Evolutionary conservation across 139 green algal species (phyloP).

Genomic region (Micromonas commoda): DNA sequence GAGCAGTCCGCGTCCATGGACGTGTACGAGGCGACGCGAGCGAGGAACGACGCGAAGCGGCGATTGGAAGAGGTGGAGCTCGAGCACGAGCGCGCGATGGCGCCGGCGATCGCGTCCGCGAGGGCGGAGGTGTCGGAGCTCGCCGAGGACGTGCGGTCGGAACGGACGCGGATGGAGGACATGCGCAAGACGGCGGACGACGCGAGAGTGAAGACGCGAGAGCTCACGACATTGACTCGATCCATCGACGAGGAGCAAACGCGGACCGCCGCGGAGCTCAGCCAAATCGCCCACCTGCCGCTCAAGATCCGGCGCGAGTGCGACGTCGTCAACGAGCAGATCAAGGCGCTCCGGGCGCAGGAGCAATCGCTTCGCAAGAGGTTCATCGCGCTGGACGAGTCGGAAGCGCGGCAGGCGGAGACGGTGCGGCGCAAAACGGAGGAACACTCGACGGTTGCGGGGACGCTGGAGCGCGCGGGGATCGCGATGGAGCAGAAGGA

Average conservation of each 20-base stretch:
- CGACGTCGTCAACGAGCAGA: background rate
- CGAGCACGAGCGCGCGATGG: slow-evolving; percentile 37
- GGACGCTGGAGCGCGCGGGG: background rate
- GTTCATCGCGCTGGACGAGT: slow-evolving; percentile 17
- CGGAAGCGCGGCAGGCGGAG: slow-evolving; percentile 5
- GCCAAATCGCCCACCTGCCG: background rate
- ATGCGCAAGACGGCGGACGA: slow-evolving; percentile 7
- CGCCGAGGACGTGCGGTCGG: background rate
- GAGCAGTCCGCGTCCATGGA: slow-evolving; percentile 61
- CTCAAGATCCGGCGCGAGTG: background rate
- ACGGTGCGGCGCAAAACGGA: slow-evolving; percentile 15
- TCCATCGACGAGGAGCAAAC: too few species aligned
- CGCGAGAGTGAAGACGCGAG: slow-evolving; percentile 20
- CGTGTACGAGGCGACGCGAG: slow-evolving; percentile 45
- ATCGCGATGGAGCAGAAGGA: slow-evolving; percentile 16
- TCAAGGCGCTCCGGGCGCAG: background rate
- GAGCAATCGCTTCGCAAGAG: background rate
- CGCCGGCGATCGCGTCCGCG: background rate
- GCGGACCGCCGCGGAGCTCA: too few species aligned
- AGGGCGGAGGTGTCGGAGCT: slow-evolving; percentile 16
- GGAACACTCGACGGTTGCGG: background rate
- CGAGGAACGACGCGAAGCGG: slow-evolving; percentile 45
- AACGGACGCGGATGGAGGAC: slow-evolving; percentile 18
- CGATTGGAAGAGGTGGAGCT: slow-evolving; percentile 41
- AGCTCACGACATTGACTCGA: too few species aligned